A percentile compares a stretch with the other conserved stretches of the same genome.
These are phyloP conservation scores for Pleodorina starrii DNA, from an alignment of 139 green algal species.

Conservation along the genomic window DNA sequence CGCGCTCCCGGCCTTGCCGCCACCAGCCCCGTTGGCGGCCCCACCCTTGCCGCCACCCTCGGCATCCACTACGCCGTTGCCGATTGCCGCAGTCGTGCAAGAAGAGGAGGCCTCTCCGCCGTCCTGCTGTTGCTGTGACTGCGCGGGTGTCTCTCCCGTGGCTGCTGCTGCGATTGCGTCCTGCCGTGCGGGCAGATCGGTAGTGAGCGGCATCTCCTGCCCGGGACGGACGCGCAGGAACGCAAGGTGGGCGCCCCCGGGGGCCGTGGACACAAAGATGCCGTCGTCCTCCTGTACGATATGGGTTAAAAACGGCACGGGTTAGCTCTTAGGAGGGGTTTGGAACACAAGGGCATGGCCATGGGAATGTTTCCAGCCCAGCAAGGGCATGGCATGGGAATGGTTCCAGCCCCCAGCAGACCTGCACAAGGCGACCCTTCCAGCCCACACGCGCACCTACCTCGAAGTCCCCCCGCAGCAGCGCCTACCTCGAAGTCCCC, in stretches of 20 bases:
- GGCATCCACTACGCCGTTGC: too few relatives aligned
- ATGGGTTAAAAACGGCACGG: neutral
- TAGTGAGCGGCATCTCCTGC: neutral
- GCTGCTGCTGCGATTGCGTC: neutral
- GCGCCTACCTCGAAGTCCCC: slow-evolving; percentile 66
- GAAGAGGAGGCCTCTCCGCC: neutral
- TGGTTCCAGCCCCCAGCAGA: too few relatives aligned
- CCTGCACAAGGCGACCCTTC: too few relatives aligned
- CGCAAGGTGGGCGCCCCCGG: neutral
- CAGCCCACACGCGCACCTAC: slow-evolving; percentile 2
- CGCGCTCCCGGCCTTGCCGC: neutral
- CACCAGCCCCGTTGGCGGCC: neutral
- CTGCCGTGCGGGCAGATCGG: neutral
- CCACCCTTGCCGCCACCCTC: neutral
- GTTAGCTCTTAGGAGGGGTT: neutral
- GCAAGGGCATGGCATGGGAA: too few relatives aligned
- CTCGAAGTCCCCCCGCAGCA: slow-evolving; percentile 69
- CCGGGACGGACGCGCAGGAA: slow-evolving; percentile 36
- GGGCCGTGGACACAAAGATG: slow-evolving; percentile 47
- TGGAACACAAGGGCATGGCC: too few relatives aligned
- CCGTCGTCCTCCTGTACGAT: slow-evolving; percentile 68
- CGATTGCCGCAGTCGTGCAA: neutral
- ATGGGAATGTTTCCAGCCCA: too few relatives aligned
- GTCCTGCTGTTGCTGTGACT: neutral
- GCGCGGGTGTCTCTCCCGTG: neutral